A percentile compares a stretch with the other conserved stretches of the same genome.
These are phyloP conservation scores for Guyanaporus albipodus DNA, from an alignment of 768 basidiomycete species.

Conservation along the genomic window DNA sequence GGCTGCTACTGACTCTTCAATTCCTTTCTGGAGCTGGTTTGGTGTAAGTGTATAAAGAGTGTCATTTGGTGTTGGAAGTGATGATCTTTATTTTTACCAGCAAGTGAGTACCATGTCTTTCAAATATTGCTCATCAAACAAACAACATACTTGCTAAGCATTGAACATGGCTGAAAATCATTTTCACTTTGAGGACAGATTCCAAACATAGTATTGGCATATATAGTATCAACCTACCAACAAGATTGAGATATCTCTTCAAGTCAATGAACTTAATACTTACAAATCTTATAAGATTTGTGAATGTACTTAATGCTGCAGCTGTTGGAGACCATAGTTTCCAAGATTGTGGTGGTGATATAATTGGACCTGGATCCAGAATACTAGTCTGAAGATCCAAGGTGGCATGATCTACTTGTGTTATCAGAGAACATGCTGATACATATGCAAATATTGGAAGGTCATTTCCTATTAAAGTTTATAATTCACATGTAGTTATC, in stretches of 20 bases:
- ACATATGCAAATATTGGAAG: background rate
- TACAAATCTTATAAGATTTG: background rate
- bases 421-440: conserved; percentile 5
- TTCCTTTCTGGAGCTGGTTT: background rate
- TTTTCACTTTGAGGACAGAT: conserved; percentile 1
- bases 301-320: no score
- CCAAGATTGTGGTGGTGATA: background rate
- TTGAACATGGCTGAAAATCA: background rate
- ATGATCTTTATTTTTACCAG: background rate
- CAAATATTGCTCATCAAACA: background rate
- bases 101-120: background rate
- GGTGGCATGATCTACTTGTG: background rate
- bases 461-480: background rate
- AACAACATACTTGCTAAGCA: background rate
- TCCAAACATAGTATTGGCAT: background rate
- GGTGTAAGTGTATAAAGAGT: background rate
- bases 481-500: background rate
- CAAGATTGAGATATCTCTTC: background rate
- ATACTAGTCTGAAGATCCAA: conserved; percentile 2
- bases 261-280: background rate
- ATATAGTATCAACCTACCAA: background rate
- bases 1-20: conserved; percentile 3
- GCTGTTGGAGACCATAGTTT: conserved; percentile 9
- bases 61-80: background rate
- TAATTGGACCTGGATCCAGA: background rate